Base-by-base conservation (phyloP, 2,329 filamentous ascomycete species). In the Fusarium abutilonis region DNA sequence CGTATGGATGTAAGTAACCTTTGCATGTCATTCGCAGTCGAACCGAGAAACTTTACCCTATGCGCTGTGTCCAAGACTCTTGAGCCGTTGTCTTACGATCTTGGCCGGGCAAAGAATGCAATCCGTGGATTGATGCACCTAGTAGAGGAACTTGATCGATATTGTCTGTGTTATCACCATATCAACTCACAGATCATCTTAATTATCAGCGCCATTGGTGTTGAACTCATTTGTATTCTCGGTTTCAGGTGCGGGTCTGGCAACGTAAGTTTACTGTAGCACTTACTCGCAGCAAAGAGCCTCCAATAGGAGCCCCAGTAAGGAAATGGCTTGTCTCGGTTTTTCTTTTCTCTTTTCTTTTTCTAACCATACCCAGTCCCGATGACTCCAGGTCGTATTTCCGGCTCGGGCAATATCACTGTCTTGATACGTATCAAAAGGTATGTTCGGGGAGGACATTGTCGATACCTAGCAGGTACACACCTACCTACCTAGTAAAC, bases 321-420 rank as follows among this genome's bases (percentile, higher is more conserved):
- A 49, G 39, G 41, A 45, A 53, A 47, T 61, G 48, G 44, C 40
- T 44, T 58, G 48, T 65, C 61, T 64, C 19, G 38, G 38, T 51
- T 50, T 57, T 26, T n/a, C 17, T 31, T 28, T 55, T 40, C 50
- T 36, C 36, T 23, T 39, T 51, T 50, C 36, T 17, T 41, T 43
- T 34, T 47, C 34, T 40, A 31, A 31, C 23, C 29, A 14, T 26
- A 26, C n/a, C 21, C 9, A 31, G 44, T 6, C 14, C 31, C 14
- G 14, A 45, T 45, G 36, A 40, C 43, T 50, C 39, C 42, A 64
- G 50, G 44, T 52, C 39, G 49, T 47, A 56, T 56, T 50, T 60
- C 64, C 44, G 53, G 11, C 56, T 28, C 26, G 56, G 51, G 47
- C 39, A 55, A 55, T 57, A 51, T 19, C 52, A 39, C 35, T 44